Evolutionary conservation across 1,284 basidiomycete species (phyloP).

Genomic region (Pseudomicrostroma phylloplanum): DNA sequence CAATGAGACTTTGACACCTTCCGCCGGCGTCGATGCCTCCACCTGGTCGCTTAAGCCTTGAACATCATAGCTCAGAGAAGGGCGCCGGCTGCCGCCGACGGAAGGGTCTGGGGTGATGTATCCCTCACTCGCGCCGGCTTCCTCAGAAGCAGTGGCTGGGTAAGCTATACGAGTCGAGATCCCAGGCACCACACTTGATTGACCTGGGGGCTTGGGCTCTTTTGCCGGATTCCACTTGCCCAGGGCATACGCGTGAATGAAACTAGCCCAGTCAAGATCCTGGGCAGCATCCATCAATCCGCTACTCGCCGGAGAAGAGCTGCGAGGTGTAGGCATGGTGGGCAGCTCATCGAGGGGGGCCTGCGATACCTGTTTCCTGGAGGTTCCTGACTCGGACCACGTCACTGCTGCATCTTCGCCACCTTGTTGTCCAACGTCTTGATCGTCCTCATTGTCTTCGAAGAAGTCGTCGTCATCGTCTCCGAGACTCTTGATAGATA

Average conservation of each 20-base stretch:
- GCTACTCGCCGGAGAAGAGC: not conserved
- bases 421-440: not conserved
- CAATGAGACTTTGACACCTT: not conserved
- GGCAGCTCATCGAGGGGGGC: conserved; percentile 8
- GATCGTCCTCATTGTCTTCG: not conserved
- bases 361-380: not conserved
- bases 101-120: not conserved
- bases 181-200: conserved; percentile 4
- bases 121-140: not conserved
- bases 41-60: conserved; percentile 3
- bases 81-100: not conserved
- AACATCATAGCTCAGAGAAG: conserved; percentile 2
- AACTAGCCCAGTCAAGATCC: conserved; percentile 44
- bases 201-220: conserved; percentile 36
- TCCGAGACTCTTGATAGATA: not conserved
- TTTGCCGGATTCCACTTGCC: conserved; percentile 39
- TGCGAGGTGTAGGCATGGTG: conserved; percentile 4
- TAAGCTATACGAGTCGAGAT: conserved; percentile 5
- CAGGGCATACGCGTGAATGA: conserved; percentile 40
- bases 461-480: not conserved
- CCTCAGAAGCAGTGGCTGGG: not conserved
- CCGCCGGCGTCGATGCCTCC: not conserved
- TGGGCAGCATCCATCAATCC: not conserved
- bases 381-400: not conserved
- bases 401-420: not conserved